Conservation (phyloP, 352 stramenopile genomes). For the Pythium oligandrum region DNA sequence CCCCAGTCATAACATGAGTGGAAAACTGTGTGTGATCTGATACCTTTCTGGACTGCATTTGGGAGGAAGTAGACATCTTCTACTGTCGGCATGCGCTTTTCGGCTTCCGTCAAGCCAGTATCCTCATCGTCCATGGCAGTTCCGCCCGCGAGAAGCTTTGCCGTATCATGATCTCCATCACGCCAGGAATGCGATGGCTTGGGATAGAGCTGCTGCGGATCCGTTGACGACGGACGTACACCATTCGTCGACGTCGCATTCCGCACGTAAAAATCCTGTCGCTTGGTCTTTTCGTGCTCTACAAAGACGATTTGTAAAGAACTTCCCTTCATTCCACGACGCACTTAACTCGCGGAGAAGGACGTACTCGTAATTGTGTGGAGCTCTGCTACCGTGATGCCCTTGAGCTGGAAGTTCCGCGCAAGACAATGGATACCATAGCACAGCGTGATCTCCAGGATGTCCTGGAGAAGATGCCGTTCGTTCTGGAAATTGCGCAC, state of each 20-base stretch:
- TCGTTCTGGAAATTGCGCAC: slow-evolving; percentile 64
- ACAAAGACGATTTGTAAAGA: neutral
- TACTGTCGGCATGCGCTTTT: slow-evolving; percentile 4
- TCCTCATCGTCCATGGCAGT: neutral
- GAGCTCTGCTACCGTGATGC: slow-evolving; percentile 55
- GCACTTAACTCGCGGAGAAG: neutral
- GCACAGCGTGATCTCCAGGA: slow-evolving; percentile 66
- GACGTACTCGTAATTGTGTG: slow-evolving; percentile 43
- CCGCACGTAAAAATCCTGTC: slow-evolving; percentile 60
- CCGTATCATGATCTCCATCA: slow-evolving; percentile 38
- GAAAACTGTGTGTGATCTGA: too few relatives aligned
- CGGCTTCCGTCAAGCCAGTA: neutral
- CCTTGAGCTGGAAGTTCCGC: slow-evolving; percentile 58
- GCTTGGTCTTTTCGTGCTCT: slow-evolving; percentile 45
- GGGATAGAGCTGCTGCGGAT: slow-evolving; percentile 25
- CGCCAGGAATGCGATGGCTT: slow-evolving; percentile 71
- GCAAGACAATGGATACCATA: slow-evolving; percentile 69
- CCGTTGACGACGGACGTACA: neutral
- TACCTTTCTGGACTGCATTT: slow-evolving; percentile 20
- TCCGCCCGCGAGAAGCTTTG: neutral
- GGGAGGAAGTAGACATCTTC: slow-evolving; percentile 4
- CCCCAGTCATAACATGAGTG: too few relatives aligned
- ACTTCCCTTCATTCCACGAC: too few relatives aligned
- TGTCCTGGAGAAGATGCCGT: slow-evolving; percentile 37
- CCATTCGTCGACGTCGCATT: slow-evolving; percentile 9